These are phyloP conservation scores for Phytophthora quininea DNA, from an alignment of 352 stramenopile genomes.

Conservation along the genomic window DNA sequence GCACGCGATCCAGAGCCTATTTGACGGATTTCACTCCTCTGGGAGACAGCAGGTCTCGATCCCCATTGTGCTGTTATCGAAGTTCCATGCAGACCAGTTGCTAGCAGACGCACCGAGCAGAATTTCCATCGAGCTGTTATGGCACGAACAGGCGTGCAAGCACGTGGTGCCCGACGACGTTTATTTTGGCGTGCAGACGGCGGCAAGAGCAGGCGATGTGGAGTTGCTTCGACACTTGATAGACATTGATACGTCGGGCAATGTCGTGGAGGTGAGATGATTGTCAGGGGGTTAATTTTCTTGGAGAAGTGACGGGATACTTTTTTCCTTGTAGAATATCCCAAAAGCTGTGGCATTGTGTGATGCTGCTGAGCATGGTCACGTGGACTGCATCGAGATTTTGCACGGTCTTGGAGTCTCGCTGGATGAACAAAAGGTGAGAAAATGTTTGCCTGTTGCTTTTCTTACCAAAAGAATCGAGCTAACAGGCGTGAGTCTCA, in stretches of 20 bases:
- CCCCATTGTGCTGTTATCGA: constrained; percentile 80
- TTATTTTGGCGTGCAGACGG: constrained; percentile 75
- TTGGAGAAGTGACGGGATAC: no score
- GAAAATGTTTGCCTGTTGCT: neutral
- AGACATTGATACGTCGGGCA: constrained; percentile 65
- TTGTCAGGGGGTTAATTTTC: constrained; percentile 5
- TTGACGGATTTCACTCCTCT: constrained; percentile 89
- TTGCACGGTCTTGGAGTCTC: constrained; percentile 82
- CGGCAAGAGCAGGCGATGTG: constrained; percentile 74
- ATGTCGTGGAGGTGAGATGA: constrained; percentile 57
- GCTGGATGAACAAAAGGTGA: constrained; percentile 85
- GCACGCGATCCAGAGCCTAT: constrained; percentile 71
- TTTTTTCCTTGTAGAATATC: constrained; percentile 49
- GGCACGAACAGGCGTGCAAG: constrained; percentile 69
- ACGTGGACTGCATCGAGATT: constrained; percentile 85
- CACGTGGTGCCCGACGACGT: constrained; percentile 73
- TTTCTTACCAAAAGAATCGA: neutral
- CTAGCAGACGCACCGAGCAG: constrained; percentile 55
- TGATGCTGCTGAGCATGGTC: constrained; percentile 79
- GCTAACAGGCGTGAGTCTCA: no score
- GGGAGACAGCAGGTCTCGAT: constrained; percentile 74
- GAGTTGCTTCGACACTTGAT: constrained; percentile 76
- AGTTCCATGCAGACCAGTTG: constrained; percentile 79
- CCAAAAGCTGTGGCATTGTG: constrained; percentile 80
- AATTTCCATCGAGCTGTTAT: constrained; percentile 76